Base-by-base conservation (phyloP, 2,329 filamentous ascomycete genomes). In the Xylaria hypoxylon region DNA sequence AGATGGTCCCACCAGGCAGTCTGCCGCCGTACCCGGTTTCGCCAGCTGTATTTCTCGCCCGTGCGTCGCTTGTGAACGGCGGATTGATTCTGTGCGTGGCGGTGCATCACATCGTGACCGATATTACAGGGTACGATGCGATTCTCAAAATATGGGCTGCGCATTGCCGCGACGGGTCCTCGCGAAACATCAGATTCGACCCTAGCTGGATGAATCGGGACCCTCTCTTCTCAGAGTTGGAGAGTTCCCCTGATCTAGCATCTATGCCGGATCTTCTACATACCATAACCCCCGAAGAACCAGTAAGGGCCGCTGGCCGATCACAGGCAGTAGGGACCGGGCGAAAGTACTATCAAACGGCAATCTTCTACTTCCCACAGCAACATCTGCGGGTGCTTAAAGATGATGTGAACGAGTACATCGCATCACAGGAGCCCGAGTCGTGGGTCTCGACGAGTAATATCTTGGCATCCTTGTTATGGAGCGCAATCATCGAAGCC, bases 131-230 rank as follows among this genome's bases (percentile, higher is more conserved):
- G 11, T 71, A 73, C 22, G 75, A 70, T 8, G 53, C 65, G 5
- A 64, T 77, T 28, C 71, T 77, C n/a, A 71, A 70, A 48, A 63
- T 76, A 4, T 77, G 76, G 75, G 73, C 75, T 13, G 64, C 74
- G 17, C 60, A 74, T 61, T 76, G 74, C 40, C 72, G 73, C 2
- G 55, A 62, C 7, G 65, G 60, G 5, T 52, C 64, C 4, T 71
- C 71, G 15, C 52, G 44, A 1, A 45, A 58, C 19, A 52, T 62
- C 11, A 65, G 66, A 1, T 75, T 74, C 17, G 47, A 71, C n/a
- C 57, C 52, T 31, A 62, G 44, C 47, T 74, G 71, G 74, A 52
- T 73, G 22, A 65, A 74, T 31, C 71, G 72, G n/a, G 8, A 31
- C 6, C 58, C 40, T 5, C 58, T 75, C 11, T 61, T 67, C 31